Evolutionary conservation across 2,329 filamentous ascomycete species (phyloP).

Genomic region (Lomentospora prolificans): DNA sequence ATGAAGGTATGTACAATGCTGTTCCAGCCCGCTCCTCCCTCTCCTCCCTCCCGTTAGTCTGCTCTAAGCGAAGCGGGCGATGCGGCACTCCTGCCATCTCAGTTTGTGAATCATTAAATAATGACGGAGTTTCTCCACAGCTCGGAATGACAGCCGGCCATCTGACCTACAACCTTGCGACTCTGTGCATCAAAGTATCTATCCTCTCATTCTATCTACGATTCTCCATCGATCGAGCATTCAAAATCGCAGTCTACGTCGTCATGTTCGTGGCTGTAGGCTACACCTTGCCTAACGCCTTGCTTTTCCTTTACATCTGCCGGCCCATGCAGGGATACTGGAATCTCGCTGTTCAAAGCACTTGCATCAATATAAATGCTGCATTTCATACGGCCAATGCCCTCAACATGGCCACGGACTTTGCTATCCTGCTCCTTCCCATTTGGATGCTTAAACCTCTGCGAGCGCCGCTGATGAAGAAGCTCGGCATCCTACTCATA

Average conservation of each 20-base stretch:
- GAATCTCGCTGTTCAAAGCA: conserved; percentile 1
- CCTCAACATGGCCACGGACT: background rate
- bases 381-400: background rate
- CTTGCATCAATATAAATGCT: background rate
- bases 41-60: no score
- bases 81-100: no score
- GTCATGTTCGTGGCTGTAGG: background rate
- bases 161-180: conserved; percentile 13
- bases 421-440: background rate
- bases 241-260: background rate
- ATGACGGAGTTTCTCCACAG: no score
- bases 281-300: background rate
- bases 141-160: conserved; percentile 2
- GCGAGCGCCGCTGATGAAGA: background rate
- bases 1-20: background rate
- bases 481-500: background rate
- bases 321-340: conserved; percentile 7
- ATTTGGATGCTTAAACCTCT: background rate
- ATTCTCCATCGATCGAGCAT: conserved; percentile 10
- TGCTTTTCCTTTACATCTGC: conserved; percentile 10
- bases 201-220: conserved; percentile 15
- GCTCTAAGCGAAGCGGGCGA: no score
- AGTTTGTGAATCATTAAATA: no score
- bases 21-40: background rate
- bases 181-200: conserved; percentile 15